phyloP scores from a whole-genome alignment of 768 basidiomycete genomes.

The Lactarius sanguifluus region DNA sequence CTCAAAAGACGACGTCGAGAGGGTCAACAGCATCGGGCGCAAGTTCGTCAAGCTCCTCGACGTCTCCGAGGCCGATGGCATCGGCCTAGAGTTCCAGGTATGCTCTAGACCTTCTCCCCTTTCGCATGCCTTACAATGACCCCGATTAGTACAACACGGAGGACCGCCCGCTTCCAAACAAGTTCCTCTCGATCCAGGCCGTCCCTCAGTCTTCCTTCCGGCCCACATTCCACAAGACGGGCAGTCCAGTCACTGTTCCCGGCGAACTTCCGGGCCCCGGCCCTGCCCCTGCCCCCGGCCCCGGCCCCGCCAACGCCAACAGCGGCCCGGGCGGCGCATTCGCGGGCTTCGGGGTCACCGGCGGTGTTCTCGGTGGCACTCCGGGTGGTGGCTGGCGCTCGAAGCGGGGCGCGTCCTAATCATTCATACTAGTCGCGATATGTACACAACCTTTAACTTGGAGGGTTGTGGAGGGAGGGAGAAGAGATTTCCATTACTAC shows the following conservation, averaged over 20 bases:
- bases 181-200: conserved; percentile 78
- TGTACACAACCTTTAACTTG: neutral
- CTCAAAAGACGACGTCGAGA: conserved; percentile 80
- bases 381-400: conserved; percentile 13
- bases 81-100: conserved; percentile 91
- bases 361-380: conserved; percentile 36
- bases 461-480: neutral
- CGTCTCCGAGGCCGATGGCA: conserved; percentile 77
- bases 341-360: conserved; percentile 40
- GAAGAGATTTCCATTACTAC: neutral
- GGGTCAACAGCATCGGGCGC: conserved; percentile 81
- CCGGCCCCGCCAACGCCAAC: conserved; percentile 29
- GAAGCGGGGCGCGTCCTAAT: conserved; percentile 19
- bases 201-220: conserved; percentile 67
- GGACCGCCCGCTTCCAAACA: conserved; percentile 76
- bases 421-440: neutral
- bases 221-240: conserved; percentile 54
- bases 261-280: conserved; percentile 33
- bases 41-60: conserved; percentile 81
- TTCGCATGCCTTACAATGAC: neutral
- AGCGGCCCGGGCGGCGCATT: conserved; percentile 44
- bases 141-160: conserved; percentile 75
- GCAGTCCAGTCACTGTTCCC: conserved; percentile 35
- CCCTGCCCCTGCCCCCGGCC: conserved; percentile 33
- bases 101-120: conserved; percentile 28